A percentile compares a stretch with the other conserved stretches of the same genome.
Evolutionary conservation across 169 alveolate species (phyloP).

Genomic region (Babesia sp.): DNA sequence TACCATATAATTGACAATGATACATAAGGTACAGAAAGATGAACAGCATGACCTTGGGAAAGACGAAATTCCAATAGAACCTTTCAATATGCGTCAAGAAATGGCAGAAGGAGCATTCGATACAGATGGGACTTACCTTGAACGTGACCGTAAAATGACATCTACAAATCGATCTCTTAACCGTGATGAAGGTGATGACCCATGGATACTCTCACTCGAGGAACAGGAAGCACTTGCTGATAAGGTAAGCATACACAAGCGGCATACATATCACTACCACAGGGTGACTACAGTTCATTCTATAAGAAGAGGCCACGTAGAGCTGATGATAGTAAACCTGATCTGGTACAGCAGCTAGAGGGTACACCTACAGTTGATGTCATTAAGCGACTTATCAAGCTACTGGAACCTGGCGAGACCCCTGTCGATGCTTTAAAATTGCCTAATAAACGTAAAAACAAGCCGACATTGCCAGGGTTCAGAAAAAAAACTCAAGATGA

Average conservation of each 20-base stretch:
- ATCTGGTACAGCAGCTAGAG: conserved; percentile 24
- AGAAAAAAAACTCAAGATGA: background rate
- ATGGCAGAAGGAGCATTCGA: conserved; percentile 68
- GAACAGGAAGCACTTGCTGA: conserved; percentile 2
- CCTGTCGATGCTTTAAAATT: conserved; percentile 39
- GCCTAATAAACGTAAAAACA: background rate
- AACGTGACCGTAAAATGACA: conserved; percentile 32
- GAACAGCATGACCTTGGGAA: background rate
- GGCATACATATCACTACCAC: background rate
- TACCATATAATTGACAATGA: background rate
- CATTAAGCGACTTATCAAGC: conserved; percentile 24
- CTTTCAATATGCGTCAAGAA: conserved; percentile 69
- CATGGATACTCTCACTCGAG: conserved; percentile 47
- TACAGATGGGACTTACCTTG: conserved; percentile 61
- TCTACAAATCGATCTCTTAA: conserved; percentile 32
- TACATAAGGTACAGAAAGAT: background rate
- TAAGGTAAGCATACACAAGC: conserved; percentile 10
- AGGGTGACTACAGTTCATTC: background rate
- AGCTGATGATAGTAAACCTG: background rate
- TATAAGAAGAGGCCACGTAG: conserved; percentile 18
- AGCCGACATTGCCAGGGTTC: conserved; percentile 4
- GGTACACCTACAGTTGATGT: conserved; percentile 43
- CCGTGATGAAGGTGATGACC: conserved; percentile 52
- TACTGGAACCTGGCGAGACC: conserved; percentile 49
- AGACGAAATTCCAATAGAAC: conserved; percentile 53